Base-by-base conservation (phyloP, 78 protist genomes). In the Dictyostelium purpureum region DNA sequence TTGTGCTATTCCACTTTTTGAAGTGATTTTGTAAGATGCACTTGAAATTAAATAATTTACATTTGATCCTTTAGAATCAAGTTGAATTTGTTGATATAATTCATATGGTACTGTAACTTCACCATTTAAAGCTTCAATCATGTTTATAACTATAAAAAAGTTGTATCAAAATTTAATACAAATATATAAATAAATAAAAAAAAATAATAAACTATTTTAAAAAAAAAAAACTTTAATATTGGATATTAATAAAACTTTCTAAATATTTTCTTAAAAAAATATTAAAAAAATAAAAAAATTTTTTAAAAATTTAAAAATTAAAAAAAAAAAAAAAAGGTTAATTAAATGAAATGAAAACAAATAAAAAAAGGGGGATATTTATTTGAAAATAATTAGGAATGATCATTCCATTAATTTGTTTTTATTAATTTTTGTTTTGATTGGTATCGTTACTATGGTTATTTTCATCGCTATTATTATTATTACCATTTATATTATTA, bases 51-150 rank as follows among this genome's bases (percentile, higher is more conserved):
- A 35, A 57, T 37, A 56, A 14, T 45, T 70, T 2, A 19, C 19
- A 35, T 21, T 24, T 19, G 37, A 26, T 21, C 61, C 42, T 4
- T 67, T 66, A 12, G 67, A 45, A 21, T 47, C 79, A 18, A 38
- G 19, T 85, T 85, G 49, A 7, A 69, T 42, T n/a, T n/a, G 10
- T 69, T 69, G 24, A 61, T 71, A 85, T 21, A 85, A 38, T 28
- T 33, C 21, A 73, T 59, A 85, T 45, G 92, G 92, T 43, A 85
- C 21, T 40, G 26, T 28, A 26, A 82, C 56, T 11, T 82, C 81
- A 38, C 63, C 79, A 35, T 14, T 35, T n/a, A 45, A 45, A 45
- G 10, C 19, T 31, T 65, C 74, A 31, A n/a, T 42, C 76, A 69
- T 69, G n/a, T 19, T 49, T 7, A 14, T 49, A 14, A 49, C 11